phyloP scores from a whole-genome alignment of 345 rosid genomes.

The Eucalyptus sideroxylon region DNA sequence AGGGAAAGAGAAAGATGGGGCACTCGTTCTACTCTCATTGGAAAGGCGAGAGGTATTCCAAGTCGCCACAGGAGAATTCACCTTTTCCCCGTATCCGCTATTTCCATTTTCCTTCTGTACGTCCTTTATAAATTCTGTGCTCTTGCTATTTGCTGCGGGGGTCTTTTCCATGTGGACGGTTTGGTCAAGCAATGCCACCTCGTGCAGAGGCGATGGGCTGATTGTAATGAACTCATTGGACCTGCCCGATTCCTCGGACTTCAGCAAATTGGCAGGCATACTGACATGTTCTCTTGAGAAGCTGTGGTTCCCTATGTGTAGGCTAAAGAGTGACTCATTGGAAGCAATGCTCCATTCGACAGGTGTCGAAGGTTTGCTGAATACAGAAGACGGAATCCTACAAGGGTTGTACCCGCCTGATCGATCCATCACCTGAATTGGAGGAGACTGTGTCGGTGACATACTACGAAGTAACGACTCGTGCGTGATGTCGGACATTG shows the following conservation, averaged over 20 bases:
- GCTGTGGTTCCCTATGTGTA: slow-evolving; percentile 51
- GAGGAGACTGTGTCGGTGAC: slow-evolving; percentile 45
- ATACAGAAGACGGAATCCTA: slow-evolving; percentile 48
- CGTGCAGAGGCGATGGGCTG: slow-evolving; percentile 14
- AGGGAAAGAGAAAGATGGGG: slow-evolving; percentile 41
- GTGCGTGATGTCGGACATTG: slow-evolving; percentile 22
- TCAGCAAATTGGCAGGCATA: background rate
- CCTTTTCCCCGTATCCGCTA: background rate
- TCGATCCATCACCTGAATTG: slow-evolving; percentile 68
- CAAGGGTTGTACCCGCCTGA: slow-evolving; percentile 23
- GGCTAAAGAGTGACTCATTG: slow-evolving; percentile 61
- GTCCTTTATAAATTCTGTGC: background rate
- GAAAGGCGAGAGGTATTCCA: slow-evolving; percentile 28
- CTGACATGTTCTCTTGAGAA: slow-evolving; percentile 18
- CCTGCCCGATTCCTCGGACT: background rate
- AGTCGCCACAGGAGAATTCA: slow-evolving; percentile 3
- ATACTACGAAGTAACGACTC: slow-evolving; percentile 3
- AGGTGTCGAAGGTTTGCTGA: slow-evolving; percentile 21
- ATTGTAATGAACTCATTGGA: slow-evolving; percentile 22
- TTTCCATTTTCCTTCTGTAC: background rate
- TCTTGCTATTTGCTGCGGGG: background rate
- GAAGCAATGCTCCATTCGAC: slow-evolving; percentile 62
- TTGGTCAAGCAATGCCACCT: background rate
- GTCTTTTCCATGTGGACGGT: background rate
- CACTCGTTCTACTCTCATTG: slow-evolving; percentile 23